Percentiles rank a stretch among this genome's conserved stretches.
These are phyloP conservation scores for Phytophthora quininea DNA, from an alignment of 352 stramenopile species.

Conservation along the genomic window DNA sequence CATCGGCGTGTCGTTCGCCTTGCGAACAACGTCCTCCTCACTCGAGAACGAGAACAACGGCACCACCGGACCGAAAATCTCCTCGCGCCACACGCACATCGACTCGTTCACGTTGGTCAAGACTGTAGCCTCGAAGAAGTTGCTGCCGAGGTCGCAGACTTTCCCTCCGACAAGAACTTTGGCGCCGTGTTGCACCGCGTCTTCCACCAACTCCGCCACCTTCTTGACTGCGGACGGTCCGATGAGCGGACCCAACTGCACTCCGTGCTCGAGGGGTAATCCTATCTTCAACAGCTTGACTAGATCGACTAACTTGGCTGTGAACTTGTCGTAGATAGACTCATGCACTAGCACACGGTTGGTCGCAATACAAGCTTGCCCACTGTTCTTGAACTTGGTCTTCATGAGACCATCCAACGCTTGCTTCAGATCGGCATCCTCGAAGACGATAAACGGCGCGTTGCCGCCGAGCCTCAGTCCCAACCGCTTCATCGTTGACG, in stretches of 20 bases:
- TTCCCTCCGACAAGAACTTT: constrained; percentile 82
- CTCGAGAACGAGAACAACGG: constrained; percentile 91
- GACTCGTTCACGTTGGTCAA: constrained; percentile 78
- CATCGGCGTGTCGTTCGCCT: constrained; percentile 91
- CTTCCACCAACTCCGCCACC: constrained; percentile 77
- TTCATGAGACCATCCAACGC: constrained; percentile 77
- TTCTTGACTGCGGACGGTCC: constrained; percentile 88
- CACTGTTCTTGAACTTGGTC: constrained; percentile 87
- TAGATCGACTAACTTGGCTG: constrained; percentile 60
- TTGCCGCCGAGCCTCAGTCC: constrained; percentile 90
- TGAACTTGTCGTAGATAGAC: constrained; percentile 92
- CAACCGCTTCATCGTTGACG: constrained; percentile 72
- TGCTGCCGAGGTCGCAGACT: constrained; percentile 56
- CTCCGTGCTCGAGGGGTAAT: constrained; percentile 67
- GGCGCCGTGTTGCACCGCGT: constrained; percentile 90
- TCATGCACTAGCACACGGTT: constrained; percentile 94
- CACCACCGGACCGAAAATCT: constrained; percentile 97
- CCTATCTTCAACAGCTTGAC: constrained; percentile 87
- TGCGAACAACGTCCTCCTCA: constrained; percentile 93
- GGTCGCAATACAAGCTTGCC: constrained; percentile 82
- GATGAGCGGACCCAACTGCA: constrained; percentile 94
- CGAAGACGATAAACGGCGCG: constrained; percentile 90
- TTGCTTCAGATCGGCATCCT: constrained; percentile 79
- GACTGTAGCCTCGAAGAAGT: constrained; percentile 96
- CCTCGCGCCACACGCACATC: constrained; percentile 89